These are phyloP conservation scores for Metarhizium humberi DNA, from an alignment of 2,329 filamentous ascomycete species.

Conservation along the genomic window DNA sequence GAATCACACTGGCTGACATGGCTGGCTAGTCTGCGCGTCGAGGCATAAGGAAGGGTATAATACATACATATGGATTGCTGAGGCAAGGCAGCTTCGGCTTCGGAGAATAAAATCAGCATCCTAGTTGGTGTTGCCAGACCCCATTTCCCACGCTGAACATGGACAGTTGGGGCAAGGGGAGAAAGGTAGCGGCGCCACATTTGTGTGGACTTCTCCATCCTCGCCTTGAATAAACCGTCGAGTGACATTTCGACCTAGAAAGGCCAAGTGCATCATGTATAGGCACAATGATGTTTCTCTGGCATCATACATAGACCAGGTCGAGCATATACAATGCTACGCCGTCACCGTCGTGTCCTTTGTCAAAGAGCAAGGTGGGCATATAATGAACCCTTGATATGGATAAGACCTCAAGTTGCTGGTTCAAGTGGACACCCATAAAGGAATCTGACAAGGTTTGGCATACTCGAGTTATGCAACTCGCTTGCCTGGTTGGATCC, in stretches of 20 bases:
- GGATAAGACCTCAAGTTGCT: not conserved
- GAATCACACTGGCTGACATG: not conserved
- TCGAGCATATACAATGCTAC: not conserved
- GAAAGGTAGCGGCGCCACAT: not conserved
- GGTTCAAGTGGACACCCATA: conserved; percentile 1
- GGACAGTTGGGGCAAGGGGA: not conserved
- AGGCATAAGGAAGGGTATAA: not conserved
- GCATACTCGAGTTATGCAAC: conserved; percentile 2
- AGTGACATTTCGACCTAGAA: not conserved
- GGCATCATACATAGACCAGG: conserved; percentile 6
- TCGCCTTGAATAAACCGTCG: not conserved
- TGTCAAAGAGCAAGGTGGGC: conserved; percentile 1
- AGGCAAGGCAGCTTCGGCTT: not conserved
- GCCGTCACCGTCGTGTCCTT: not conserved
- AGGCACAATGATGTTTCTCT: conserved; percentile 5
- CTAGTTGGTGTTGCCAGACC: not conserved
- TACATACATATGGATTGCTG: not conserved
- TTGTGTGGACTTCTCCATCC: not conserved
- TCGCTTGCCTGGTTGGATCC: conserved; percentile 4
- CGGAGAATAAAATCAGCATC: conserved; percentile 4
- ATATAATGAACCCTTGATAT: conserved; percentile 3
- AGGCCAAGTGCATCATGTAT: conserved; percentile 4
- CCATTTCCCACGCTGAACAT: not conserved
- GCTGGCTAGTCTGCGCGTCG: not conserved
- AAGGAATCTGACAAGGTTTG: not conserved